A percentile compares a stretch with the other conserved stretches of the same genome.
Evolutionary conservation across 139 green algal species (phyloP).

Genomic region (Closterium sp.): DNA sequence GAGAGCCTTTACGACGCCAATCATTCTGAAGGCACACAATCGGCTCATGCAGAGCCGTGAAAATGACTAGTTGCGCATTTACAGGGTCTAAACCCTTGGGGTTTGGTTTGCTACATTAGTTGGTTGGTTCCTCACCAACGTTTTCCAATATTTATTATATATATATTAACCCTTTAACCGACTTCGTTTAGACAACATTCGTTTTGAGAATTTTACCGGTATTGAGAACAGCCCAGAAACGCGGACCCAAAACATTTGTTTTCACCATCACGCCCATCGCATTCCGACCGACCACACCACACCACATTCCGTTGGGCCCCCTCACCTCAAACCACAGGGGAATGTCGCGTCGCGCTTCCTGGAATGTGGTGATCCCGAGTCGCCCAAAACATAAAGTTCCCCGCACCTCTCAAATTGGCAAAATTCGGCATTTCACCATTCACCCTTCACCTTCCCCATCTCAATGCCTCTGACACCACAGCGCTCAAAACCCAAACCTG

Average conservation of each 20-base stretch:
- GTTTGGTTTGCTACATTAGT: neutral
- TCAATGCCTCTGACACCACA: no score
- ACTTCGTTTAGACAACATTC: no score
- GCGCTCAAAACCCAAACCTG: no score
- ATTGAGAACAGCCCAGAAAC: no score
- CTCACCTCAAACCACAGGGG: neutral
- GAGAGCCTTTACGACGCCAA: neutral
- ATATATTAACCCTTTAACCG: no score
- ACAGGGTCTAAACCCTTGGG: neutral
- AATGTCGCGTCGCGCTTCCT: neutral
- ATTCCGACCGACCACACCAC: neutral
- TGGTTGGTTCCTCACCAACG: neutral
- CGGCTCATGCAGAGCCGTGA: neutral
- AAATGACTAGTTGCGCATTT: neutral
- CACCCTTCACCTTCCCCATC: neutral
- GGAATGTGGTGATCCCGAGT: neutral
- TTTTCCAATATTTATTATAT: neutral
- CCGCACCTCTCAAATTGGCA: neutral
- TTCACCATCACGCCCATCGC: no score
- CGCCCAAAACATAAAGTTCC: neutral
- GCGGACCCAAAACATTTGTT: no score
- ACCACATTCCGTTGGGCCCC: neutral
- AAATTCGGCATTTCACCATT: neutral
- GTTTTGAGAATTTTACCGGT: no score
- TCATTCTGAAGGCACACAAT: neutral